Evolutionary conservation across 148 eudicot species (phyloP).

Genomic region (Nyssa sinensis): DNA sequence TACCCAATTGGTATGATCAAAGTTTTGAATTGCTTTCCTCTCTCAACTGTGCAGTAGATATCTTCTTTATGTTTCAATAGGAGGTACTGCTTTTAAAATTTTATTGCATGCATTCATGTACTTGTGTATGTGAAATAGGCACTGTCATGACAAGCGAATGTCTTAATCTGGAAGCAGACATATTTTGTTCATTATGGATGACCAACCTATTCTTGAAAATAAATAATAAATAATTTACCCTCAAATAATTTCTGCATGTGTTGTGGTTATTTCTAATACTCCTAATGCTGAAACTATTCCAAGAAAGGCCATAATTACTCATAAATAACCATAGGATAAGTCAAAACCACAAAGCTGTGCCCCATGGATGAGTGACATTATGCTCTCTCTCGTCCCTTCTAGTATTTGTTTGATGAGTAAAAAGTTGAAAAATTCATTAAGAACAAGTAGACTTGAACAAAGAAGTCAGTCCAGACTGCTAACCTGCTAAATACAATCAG

Average conservation of each 20-base stretch:
- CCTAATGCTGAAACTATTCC: neutral
- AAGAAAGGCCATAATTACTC: neutral
- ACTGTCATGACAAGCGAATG: neutral
- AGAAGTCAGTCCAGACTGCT: neutral
- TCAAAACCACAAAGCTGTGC: neutral
- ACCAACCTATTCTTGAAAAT: too few species aligned
- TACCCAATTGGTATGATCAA: conserved; percentile 72
- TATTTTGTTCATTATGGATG: neutral
- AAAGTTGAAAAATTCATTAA: neutral
- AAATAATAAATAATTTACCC: neutral
- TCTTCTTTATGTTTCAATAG: neutral
- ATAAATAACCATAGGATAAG: neutral
- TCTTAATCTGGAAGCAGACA: neutral
- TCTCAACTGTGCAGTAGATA: neutral
- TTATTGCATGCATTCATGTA: neutral
- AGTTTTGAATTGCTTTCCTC: neutral
- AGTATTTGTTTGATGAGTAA: neutral
- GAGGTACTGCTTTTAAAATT: neutral
- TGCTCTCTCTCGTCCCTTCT: neutral
- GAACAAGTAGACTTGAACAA: neutral
- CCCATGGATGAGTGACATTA: neutral
- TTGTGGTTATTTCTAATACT: too few species aligned
- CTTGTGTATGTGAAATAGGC: neutral
- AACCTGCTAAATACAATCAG: neutral
- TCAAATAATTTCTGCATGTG: too few species aligned